phyloP scores from a whole-genome alignment of 1,284 basidiomycete genomes.

The Leccinum olivaceoglutinosum region DNA sequence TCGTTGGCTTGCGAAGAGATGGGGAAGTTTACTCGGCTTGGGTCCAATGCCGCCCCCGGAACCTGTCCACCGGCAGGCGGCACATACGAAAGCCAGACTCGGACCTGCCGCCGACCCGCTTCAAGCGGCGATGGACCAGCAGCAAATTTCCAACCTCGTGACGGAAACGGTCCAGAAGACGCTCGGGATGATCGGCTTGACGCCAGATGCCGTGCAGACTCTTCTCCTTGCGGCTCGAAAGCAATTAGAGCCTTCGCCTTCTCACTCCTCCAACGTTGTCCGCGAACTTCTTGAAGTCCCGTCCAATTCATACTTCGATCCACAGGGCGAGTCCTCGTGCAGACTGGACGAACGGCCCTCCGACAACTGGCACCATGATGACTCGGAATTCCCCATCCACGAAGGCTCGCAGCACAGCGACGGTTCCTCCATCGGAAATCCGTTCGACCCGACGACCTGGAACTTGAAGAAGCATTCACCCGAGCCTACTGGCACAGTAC shows the following conservation, averaged over 20 bases:
- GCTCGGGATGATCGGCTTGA: background rate
- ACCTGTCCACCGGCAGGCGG: background rate
- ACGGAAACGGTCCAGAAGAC: background rate
- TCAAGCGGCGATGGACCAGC: background rate
- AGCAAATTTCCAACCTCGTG: background rate
- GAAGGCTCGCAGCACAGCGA: too few species aligned
- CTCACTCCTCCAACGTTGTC: too few species aligned
- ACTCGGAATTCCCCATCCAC: background rate
- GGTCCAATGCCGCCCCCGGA: background rate
- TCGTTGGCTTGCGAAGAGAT: background rate
- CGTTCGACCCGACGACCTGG: background rate
- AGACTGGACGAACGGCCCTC: too few species aligned
- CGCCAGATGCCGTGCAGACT: background rate
- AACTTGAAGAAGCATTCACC: too few species aligned
- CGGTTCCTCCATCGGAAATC: background rate
- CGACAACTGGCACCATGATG: too few species aligned
- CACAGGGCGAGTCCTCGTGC: too few species aligned
- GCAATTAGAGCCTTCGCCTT: background rate
- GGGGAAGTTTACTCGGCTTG: background rate
- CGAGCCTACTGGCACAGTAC: background rate
- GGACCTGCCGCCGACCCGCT: too few species aligned
- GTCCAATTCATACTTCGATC: too few species aligned
- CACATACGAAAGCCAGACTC: too few species aligned
- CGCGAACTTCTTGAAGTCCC: too few species aligned
- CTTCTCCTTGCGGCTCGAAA: background rate